A percentile compares a stretch with the other conserved stretches of the same genome.
Evolutionary conservation across 2,329 filamentous ascomycete species (phyloP).

Genomic region (Rhinocladiella similis): DNA sequence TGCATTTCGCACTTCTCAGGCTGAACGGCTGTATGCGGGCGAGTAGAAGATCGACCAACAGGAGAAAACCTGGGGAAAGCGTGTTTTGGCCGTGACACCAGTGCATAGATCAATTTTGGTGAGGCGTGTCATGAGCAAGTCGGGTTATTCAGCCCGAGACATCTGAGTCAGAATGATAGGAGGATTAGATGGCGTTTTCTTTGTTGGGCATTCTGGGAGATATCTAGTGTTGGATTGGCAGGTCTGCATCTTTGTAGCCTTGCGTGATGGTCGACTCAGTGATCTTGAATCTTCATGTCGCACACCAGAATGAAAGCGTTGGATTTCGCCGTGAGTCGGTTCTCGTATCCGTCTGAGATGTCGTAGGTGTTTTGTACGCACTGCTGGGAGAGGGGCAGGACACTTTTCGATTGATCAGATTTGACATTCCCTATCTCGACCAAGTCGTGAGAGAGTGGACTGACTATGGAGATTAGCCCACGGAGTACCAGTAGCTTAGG

Average conservation of each 20-base stretch:
- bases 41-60: slow-evolving; percentile 1
- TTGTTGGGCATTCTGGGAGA: not conserved
- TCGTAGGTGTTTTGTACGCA: too few relatives aligned
- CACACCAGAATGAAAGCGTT: too few relatives aligned
- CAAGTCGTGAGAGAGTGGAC: not conserved
- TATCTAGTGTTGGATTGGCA: not conserved
- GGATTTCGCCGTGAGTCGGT: too few relatives aligned
- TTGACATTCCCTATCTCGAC: not conserved
- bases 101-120: not conserved
- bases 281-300: too few relatives aligned
- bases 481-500: too few relatives aligned
- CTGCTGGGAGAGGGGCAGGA: too few relatives aligned
- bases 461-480: not conserved
- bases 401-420: too few relatives aligned
- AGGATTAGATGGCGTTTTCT: slow-evolving; percentile 2
- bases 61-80: slow-evolving; percentile 3
- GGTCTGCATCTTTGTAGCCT: too few relatives aligned
- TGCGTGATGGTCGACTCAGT: too few relatives aligned
- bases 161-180: slow-evolving; percentile 9
- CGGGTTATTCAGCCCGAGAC: slow-evolving; percentile 18
- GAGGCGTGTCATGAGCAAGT: not conserved
- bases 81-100: not conserved
- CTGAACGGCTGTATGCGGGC: not conserved
- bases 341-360: too few relatives aligned
- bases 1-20: not conserved